Base-by-base conservation (phyloP, 2,329 filamentous ascomycete species). In the Botrytis medusae region DNA sequence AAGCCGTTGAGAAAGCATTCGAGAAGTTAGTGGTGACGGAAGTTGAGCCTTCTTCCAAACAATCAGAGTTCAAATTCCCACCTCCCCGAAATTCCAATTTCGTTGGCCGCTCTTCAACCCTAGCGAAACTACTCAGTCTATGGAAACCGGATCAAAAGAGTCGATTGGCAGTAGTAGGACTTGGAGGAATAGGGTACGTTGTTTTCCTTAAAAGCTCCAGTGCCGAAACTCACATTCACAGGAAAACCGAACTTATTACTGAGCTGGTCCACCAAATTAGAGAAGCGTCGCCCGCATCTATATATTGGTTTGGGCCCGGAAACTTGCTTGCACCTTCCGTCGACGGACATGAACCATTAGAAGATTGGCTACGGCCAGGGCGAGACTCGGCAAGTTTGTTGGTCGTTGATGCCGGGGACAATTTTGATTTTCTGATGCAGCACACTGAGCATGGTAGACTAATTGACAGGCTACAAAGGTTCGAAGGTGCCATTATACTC, bases 151-250 rank as follows among this genome's bases (percentile, higher is more conserved):
- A 74, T 22, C 64, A 72, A 25, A 77, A 73, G 54, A 74, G 73
- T 12, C 69, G 78, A 40, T 76, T 78, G 48, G 76, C 75, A n/a
- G 74, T 78, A 60, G 74, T 76, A 51, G 78, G 77, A 8, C 71
- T 79, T n/a, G 78, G 78, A 60, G 78, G 78, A 34, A 75, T 76
- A 65, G 78, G 78, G 77, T 78, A 72, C 59, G 74, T 64, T 63
- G 25, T 63, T 57, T 16, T 34, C 25, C 10, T 8, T 16, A 32
- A 25, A 4, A 3, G 3, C 18, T 20, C 34, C 6, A 25, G 10
- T 32, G 29, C 14, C n/a, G 22, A 60, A 72, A 29, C 71, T 76
- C 42, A 77, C 64, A 8, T 54, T 20, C 51, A 18, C 64, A 79
- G 78, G 2, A 78, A 79, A 69, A 78, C 76, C 10, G 78, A 78